Base-by-base conservation (phyloP, 345 rosid genomes). In the Syzygium aromaticum region DNA sequence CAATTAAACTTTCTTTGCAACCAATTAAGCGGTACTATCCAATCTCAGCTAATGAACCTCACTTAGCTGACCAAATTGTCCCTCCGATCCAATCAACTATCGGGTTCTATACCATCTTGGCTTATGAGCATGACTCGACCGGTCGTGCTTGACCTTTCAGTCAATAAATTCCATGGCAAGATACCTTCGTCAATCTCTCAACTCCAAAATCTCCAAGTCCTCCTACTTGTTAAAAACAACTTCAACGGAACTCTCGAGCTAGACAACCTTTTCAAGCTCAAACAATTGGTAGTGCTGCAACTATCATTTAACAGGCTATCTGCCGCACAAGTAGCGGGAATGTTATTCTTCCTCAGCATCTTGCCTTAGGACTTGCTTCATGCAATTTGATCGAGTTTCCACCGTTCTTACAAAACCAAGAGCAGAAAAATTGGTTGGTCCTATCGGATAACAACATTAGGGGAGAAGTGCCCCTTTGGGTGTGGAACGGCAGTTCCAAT, bases 1-100 rank as follows among this genome's bases (percentile, higher is more conserved):
- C 2, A 10, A 3, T 61, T 83, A 57, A 0, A 0, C n/a, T 22
- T 87, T 16, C 0, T 1, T 21, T 0, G 0, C 56, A 54, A 23
- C 15, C 64, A 82, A 10, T 57, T 80, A 27, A 38, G 38, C 15
- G 88, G 89, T 40, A 25, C 40, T 27, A 46, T 87, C 84, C 90
- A 89, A 28, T 54, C 86, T 64, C 84, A 46, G 7, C 17, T 89
- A 43, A 52, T 46, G 25, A 91, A 87, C 83, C 86, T 89, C 9
- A 84, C 89, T 5, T 30, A 57, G 67, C 64, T 86, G 12, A 43
- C 61, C 57, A 4, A 5, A 22, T 54, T 83, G 43, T 10, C 23
- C 57, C 61, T 88, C 9, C 1, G 8, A 6, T 6, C 1, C 3
- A 78, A 83, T 77, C 64, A 52, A 52, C 56, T 91, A 28, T 30